Conservation (phyloP, 108 stramenopile genomes). For the Nannochloropsis gaditana region DNA sequence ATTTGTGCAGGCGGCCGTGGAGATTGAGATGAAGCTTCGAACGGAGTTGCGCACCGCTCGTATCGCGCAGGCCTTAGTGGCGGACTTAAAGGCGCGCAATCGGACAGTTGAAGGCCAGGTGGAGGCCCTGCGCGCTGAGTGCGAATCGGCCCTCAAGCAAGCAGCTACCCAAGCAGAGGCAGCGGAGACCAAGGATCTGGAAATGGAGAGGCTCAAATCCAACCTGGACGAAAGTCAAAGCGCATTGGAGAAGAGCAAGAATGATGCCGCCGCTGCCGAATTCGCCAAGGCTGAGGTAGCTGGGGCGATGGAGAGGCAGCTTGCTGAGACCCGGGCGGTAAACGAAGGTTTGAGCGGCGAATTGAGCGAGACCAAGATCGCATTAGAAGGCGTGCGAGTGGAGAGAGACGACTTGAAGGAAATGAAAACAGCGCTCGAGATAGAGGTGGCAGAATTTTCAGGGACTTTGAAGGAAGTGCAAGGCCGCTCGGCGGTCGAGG, state of each 20-base stretch:
- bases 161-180: background rate
- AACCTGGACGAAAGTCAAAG: background rate
- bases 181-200: background rate
- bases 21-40: background rate
- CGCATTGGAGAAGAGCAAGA: background rate
- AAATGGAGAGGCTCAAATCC: background rate
- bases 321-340: background rate
- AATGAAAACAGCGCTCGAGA: background rate
- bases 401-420: slow-evolving; percentile 3
- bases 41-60: background rate
- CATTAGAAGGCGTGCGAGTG: background rate
- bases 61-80: background rate
- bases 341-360: background rate
- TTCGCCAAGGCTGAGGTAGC: background rate
- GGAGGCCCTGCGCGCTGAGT: background rate
- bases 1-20: background rate
- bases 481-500: background rate
- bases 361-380: background rate
- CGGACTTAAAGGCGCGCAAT: background rate
- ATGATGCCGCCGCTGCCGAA: background rate
- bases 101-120: background rate
- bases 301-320: background rate
- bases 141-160: background rate
- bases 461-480: background rate
- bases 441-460: background rate